These are phyloP conservation scores for Hypoxylon fragiforme DNA, from an alignment of 495 filamentous ascomycete genomes.

Conservation along the genomic window DNA sequence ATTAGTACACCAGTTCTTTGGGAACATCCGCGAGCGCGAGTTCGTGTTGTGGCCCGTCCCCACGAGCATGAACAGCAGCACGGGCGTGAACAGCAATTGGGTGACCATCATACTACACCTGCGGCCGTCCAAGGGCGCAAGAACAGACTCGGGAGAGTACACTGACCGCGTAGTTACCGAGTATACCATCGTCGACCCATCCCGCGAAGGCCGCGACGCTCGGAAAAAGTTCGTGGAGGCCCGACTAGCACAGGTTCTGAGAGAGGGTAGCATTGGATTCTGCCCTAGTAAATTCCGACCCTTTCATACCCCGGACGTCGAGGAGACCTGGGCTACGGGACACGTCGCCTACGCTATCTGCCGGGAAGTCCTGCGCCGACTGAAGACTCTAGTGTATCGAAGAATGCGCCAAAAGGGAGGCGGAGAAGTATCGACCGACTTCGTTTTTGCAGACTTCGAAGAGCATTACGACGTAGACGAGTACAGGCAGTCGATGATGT, in stretches of 20 bases:
- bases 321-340: constrained; percentile 21
- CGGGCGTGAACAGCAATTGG: constrained; percentile 9
- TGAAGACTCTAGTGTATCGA: constrained; percentile 20
- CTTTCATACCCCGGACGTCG: not conserved
- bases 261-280: constrained; percentile 24
- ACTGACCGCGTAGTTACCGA: constrained; percentile 15
- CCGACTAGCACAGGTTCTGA: constrained; percentile 11
- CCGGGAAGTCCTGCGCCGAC: constrained; percentile 31
- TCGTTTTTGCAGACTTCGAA: constrained; percentile 28
- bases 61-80: no score
- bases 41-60: constrained; percentile 25
- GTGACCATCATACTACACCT: constrained; percentile 24
- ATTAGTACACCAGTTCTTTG: constrained; percentile 26
- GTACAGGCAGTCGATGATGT: constrained; percentile 27
- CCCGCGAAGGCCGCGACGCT: not conserved
- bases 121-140: not conserved
- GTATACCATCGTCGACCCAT: constrained; percentile 30
- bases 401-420: not conserved
- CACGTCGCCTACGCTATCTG: constrained; percentile 29
- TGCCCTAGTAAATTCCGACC: not conserved
- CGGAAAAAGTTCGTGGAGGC: constrained; percentile 8
- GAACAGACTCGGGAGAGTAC: not conserved
- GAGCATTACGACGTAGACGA: constrained; percentile 27
- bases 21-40: constrained; percentile 13
- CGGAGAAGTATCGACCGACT: not conserved